Conservation (phyloP, 495 filamentous ascomycete species). For the Lichenothelia convexa region DNA sequence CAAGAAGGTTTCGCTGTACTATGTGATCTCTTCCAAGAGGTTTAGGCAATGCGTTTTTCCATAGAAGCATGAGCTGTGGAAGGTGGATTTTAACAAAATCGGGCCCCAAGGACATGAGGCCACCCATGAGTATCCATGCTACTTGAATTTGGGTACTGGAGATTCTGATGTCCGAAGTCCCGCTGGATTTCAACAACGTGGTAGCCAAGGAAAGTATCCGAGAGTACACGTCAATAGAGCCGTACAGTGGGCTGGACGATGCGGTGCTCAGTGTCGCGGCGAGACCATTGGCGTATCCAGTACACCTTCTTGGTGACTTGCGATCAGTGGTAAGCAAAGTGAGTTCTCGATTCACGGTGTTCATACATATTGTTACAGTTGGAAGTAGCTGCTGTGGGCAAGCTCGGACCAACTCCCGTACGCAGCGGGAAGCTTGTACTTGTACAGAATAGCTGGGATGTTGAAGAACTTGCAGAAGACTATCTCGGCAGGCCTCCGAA, state of each 20-base stretch:
- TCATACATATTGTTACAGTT: constrained; percentile 90
- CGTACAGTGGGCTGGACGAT: constrained; percentile 71
- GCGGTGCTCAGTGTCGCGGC: constrained; percentile 84
- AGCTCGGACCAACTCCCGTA: constrained; percentile 72
- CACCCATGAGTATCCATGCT: constrained; percentile 92
- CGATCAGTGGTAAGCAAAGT: constrained; percentile 54
- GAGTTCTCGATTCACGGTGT: constrained; percentile 78
- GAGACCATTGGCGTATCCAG: constrained; percentile 86
- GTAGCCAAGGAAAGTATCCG: constrained; percentile 81
- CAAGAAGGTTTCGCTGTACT: constrained; percentile 58
- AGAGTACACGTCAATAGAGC: constrained; percentile 88
- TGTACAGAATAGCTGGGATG: constrained; percentile 96
- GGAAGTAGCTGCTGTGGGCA: constrained; percentile 83
- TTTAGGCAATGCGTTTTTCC: constrained; percentile 93
- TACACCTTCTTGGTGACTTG: constrained; percentile 65
- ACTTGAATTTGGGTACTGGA: constrained; percentile 93
- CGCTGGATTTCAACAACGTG: constrained; percentile 79
- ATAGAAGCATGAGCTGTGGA: constrained; percentile 83
- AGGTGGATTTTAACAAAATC: constrained; percentile 99
- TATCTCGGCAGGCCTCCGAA: constrained; percentile 69
- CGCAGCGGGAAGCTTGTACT: constrained; percentile 64
- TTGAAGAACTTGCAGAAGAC: constrained; percentile 73
- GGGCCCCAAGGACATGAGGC: constrained; percentile 86
- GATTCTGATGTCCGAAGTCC: constrained; percentile 75
- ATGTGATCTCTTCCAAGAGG: constrained; percentile 83